Evolutionary conservation across 345 rosid genomes (phyloP).

Genomic region (Citrus reticulata): DNA sequence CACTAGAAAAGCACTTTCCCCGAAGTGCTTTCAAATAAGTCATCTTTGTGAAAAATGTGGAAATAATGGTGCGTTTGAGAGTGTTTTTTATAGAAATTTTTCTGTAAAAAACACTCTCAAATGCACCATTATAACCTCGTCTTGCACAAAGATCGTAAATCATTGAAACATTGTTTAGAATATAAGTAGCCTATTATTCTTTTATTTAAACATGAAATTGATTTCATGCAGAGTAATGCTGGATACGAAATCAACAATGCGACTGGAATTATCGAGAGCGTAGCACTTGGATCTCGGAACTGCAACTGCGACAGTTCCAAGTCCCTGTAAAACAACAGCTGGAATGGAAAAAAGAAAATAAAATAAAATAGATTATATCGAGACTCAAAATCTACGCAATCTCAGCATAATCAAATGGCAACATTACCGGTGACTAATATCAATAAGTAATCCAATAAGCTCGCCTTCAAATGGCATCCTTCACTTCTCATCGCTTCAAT

Average conservation of each 20-base stretch:
- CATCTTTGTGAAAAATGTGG: background rate
- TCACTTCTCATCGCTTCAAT: slow-evolving; percentile 29
- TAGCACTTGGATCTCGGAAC: slow-evolving; percentile 78
- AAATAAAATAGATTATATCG: background rate
- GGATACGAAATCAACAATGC: slow-evolving; percentile 95
- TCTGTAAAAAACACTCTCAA: background rate
- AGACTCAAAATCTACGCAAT: background rate
- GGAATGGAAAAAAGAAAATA: slow-evolving; percentile 9
- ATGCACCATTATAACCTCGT: background rate
- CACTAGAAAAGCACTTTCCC: background rate
- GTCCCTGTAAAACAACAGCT: slow-evolving; percentile 42
- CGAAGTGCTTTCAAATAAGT: background rate
- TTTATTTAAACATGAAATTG: background rate
- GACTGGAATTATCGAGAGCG: slow-evolving; percentile 83
- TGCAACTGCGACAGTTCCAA: slow-evolving; percentile 40
- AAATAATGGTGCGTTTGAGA: background rate
- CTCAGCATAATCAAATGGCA: background rate
- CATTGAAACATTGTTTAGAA: background rate
- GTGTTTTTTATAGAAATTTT: background rate
- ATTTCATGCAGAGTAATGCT: background rate
- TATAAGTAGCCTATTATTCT: background rate
- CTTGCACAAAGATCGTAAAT: background rate
- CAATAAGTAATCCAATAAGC: slow-evolving; percentile 13
- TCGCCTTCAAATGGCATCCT: slow-evolving; percentile 14
- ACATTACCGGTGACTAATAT: slow-evolving; percentile 32